Conservation (phyloP, 129 eudicot genomes). For the Tagetes patula region DNA sequence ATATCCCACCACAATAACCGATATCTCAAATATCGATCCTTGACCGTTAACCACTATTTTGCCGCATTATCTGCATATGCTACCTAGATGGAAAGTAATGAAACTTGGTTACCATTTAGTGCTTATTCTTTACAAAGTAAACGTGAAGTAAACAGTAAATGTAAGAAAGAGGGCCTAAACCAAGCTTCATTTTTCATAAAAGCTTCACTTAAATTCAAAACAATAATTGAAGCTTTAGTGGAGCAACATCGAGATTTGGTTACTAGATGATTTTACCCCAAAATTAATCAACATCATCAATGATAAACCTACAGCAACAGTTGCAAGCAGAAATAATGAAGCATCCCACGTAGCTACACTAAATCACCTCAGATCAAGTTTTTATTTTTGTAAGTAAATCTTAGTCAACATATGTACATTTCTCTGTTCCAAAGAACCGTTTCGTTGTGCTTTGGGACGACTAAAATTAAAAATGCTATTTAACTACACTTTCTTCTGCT, state of each 20-base stretch:
- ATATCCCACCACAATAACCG: no score
- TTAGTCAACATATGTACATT: background rate
- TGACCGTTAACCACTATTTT: no score
- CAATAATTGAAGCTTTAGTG: no score
- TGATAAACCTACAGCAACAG: slow-evolving; percentile 9
- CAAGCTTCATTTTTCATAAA: background rate
- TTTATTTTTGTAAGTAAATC: background rate
- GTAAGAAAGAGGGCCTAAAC: background rate
- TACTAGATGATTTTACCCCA: no score
- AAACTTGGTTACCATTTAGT: background rate
- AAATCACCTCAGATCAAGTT: slow-evolving; percentile 1
- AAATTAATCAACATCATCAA: background rate
- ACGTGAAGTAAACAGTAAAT: no score
- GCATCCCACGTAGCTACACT: background rate
- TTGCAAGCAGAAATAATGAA: slow-evolving; percentile 3
- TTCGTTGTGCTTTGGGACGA: background rate
- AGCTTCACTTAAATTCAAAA: no score
- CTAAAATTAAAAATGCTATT: background rate
- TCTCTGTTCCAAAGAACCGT: slow-evolving; percentile 2
- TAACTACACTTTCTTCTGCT: slow-evolving; percentile 7
- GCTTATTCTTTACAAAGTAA: background rate
- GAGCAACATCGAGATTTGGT: no score
- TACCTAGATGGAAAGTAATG: background rate
- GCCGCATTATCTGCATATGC: no score
- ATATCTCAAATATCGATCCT: no score